Evolutionary conservation across 768 basidiomycete genomes (phyloP), one percentile per base, ranked within the genome.

Genomic region (Daedaleopsis sinensis): DNA sequence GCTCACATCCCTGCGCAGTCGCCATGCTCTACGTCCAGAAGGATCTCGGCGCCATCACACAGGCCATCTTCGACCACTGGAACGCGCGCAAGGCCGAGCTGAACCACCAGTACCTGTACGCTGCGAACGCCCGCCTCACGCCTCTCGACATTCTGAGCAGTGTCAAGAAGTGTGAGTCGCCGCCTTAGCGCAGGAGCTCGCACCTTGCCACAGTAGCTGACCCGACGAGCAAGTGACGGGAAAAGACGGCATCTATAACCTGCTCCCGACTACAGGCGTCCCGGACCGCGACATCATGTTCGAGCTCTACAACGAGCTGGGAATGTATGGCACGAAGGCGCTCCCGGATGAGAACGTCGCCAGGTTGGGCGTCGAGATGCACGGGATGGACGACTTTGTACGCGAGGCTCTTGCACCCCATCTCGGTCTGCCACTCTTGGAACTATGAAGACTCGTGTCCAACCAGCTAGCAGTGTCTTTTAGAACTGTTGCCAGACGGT

Each of bases 201-300:
- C n/a, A n/a, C n/a, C n/a, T n/a, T n/a, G n/a, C n/a, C n/a, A n/a
- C n/a, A n/a, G n/a, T 32, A 3, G 27, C 27, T 32, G 27, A 32
- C 27, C 27, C 3, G 3, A 32, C 27, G 27, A 32, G 27, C 15
- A 24, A 67, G 66, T 64, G 9, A 64, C 66, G 9, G 66, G 66
- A 38, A 67, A 64, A 39, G 55, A 64, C 35, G 56, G 60, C 36
- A 39, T 56, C 5, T 67, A 67, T 55, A 48, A 36, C 18, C 36
- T 27, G 6, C 58, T 64, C 5, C 61, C 63, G 23, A 64, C 55
- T 3, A 67, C 66, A 6, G 63, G 63, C 42, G 66, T 67, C 15
- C 63, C 66, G 11, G 66, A 67, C 48, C 66, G 66, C 51, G 66
- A 67, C 52, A 50, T 67, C 66, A 67, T 67, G 66, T 67, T 67